Base-by-base conservation (phyloP, 1,284 basidiomycete genomes). In the Marasmius tenuissimus region DNA sequence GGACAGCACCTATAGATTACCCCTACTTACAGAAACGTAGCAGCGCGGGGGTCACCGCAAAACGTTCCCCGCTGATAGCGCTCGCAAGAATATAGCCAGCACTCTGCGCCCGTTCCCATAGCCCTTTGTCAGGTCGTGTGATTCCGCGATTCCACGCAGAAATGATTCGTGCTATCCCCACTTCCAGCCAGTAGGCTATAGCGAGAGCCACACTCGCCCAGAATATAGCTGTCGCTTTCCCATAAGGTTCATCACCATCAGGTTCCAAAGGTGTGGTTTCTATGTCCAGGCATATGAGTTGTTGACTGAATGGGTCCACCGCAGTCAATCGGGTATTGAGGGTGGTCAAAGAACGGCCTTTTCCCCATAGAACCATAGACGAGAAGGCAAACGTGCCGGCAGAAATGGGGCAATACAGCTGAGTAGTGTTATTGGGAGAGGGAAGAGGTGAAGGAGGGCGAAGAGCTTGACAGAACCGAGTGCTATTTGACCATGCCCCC, bases 1-100 rank as follows among this genome's bases (percentile, higher is more conserved):
- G 58, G 48, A 67, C 50, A 61, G n/a, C 57, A 58, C 57, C 47
- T 61, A 70, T 63, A 69, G 67, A 60, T 40, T 53, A 60, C 63
- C 56, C 61, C 7, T 60, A 67, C 74, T 65, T 62, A 94, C 94
- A 89, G 70, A 96, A 98, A 59, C 96, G 82, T 73, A 97, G 83
- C 55, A 99, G 81, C 0, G 93, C 93, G 10, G 94, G 93, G 35
- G 91, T 92, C 35, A 88, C 85, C 1, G 93, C 88, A 38, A 98
- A 81, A 48, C 93, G 84, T 74, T 96, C 94, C 4, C 96, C 96
- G 63, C 94, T 95, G 65, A 97, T 86, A 1, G 94, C 93, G 74
- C 94, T 95, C n/a, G 93, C 92, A 48, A 96, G 76, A 68, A 97
- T 90, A 67, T 93, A 94, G 3, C 94, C 93, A 5, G 85, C 84